Conservation (phyloP, 768 basidiomycete species). For the Russula virescens region DNA sequence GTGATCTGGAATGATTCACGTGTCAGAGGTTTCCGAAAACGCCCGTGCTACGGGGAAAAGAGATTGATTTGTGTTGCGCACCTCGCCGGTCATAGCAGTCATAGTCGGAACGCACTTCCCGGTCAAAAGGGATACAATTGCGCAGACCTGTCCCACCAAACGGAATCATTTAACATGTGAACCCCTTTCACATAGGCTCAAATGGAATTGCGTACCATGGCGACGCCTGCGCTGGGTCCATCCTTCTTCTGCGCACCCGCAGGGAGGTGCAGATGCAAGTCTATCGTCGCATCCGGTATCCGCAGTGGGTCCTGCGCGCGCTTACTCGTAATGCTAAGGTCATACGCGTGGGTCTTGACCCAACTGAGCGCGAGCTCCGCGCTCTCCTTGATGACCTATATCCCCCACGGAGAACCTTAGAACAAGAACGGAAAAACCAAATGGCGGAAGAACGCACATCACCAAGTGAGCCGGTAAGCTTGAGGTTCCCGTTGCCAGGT, state of each 20-base stretch:
- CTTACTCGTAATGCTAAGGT: constrained; percentile 66
- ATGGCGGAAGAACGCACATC: constrained; percentile 45
- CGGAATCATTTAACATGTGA: neutral
- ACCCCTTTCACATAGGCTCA: neutral
- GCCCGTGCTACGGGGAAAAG: no score
- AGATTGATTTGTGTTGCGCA: constrained; percentile 26
- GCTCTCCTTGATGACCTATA: constrained; percentile 82
- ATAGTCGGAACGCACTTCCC: constrained; percentile 66
- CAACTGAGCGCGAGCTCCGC: constrained; percentile 87
- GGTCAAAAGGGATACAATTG: constrained; percentile 79
- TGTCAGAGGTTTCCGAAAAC: neutral
- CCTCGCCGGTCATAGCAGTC: constrained; percentile 89
- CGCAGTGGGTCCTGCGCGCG: constrained; percentile 71
- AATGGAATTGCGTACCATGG: constrained; percentile 52
- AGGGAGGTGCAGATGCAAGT: constrained; percentile 86
- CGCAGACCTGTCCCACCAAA: constrained; percentile 51
- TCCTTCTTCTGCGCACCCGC: constrained; percentile 92
- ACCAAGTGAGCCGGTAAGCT: constrained; percentile 78
- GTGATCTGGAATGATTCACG: constrained; percentile 51
- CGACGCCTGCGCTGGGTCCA: constrained; percentile 85
- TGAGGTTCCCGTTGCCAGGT: constrained; percentile 68
- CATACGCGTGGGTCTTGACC: constrained; percentile 84
- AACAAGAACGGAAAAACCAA: no score
- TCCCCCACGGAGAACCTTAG: no score
- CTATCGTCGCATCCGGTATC: constrained; percentile 55